These are phyloP conservation scores for Bipolaris zeicola DNA, from an alignment of 2,329 filamentous ascomycete genomes.

Conservation along the genomic window DNA sequence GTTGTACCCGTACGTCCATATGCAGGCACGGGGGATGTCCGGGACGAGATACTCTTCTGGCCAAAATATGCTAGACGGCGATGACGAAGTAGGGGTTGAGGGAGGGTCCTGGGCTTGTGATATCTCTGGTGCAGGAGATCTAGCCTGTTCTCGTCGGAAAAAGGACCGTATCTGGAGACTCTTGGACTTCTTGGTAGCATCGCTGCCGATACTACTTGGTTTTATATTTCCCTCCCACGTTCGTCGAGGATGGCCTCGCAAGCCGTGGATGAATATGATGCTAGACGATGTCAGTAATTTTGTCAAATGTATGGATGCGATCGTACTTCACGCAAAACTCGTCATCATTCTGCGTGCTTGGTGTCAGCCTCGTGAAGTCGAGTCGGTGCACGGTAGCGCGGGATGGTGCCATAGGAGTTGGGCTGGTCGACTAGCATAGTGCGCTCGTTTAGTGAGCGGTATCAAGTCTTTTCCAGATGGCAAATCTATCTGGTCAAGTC, in stretches of 20 bases:
- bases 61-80: constrained; percentile 33
- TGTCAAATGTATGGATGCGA: background rate
- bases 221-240: constrained; percentile 10
- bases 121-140: constrained; percentile 1
- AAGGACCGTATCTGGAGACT: background rate
- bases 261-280: constrained; percentile 13
- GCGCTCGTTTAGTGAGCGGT: background rate
- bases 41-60: constrained; percentile 45
- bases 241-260: constrained; percentile 9
- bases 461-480: background rate
- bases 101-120: constrained; percentile 5
- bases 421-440: background rate
- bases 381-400: background rate
- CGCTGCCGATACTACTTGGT: background rate
- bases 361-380: constrained; percentile 3
- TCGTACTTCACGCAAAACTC: constrained; percentile 1
- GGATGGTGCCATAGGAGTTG: background rate
- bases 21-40: constrained; percentile 46
- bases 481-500: background rate
- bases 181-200: constrained; percentile 9
- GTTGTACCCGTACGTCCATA: constrained; percentile 53
- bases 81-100: background rate
- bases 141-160: constrained; percentile 9
- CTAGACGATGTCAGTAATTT: background rate
- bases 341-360: constrained; percentile 1